A percentile compares a stretch with the other conserved stretches of the same genome.
phyloP scores from a whole-genome alignment of 768 basidiomycete species.

The Mycena amicta region DNA sequence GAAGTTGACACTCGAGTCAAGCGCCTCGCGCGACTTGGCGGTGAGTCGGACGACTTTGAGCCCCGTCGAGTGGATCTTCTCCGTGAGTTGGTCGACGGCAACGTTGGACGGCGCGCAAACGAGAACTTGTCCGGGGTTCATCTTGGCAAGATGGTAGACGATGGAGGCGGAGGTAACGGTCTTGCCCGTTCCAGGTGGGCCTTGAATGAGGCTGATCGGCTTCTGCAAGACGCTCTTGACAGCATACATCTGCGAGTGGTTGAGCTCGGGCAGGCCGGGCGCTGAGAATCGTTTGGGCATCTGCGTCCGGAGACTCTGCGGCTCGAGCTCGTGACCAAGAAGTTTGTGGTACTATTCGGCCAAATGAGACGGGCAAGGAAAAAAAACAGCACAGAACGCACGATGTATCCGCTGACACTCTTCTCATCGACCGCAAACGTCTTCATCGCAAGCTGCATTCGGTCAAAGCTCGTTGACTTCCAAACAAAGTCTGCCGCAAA shows the following conservation, averaged over 20 bases:
- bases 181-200: slow-evolving; percentile 98
- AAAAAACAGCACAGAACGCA: slow-evolving; percentile 42
- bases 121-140: slow-evolving; percentile 99
- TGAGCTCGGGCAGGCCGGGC: slow-evolving; percentile 95
- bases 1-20: slow-evolving; percentile 94
- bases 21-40: slow-evolving; percentile 96
- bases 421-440: slow-evolving; percentile 99
- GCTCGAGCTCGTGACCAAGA: slow-evolving; percentile 95
- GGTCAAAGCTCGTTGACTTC: slow-evolving; percentile 99
- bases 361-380: slow-evolving; percentile 3
- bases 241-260: slow-evolving; percentile 99
- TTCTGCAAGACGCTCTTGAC: slow-evolving; percentile 99
- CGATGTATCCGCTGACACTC: slow-evolving; percentile 98
- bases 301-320: slow-evolving; percentile 85
- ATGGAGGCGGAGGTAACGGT: slow-evolving; percentile 99
- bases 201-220: slow-evolving; percentile 96
- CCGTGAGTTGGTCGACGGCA: slow-evolving; percentile 97
- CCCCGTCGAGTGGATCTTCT: slow-evolving; percentile 99
- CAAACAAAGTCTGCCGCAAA: slow-evolving; percentile 99
- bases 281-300: slow-evolving; percentile 99
- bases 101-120: slow-evolving; percentile 99
- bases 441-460: slow-evolving; percentile 99
- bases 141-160: slow-evolving; percentile 97
- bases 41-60: slow-evolving; percentile 97
- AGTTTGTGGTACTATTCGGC: slow-evolving; percentile 89